Base-by-base conservation (phyloP, 2,329 filamentous ascomycete genomes). In the Fusarium poae region DNA sequence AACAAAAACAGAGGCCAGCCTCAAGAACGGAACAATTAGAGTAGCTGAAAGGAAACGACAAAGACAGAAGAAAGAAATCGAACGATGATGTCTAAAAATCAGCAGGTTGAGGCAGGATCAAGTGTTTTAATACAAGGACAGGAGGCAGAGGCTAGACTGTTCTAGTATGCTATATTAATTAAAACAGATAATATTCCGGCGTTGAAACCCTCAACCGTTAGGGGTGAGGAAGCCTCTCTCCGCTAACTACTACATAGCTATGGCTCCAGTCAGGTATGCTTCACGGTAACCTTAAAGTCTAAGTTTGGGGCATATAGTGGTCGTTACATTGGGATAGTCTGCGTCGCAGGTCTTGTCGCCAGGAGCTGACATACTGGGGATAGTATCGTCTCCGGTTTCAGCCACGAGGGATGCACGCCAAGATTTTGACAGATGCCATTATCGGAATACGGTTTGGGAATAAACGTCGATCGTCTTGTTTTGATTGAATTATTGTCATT, bases 41-140 rank as follows among this genome's bases (percentile, higher is more conserved):
- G 25, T n/a, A 27, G 48, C 23, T 51, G 58, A 35, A 18, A 10
- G 23, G 16, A 54, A 23, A 35, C 48, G 34, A 65, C 44, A 27
- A 29, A 32, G 32, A 49, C 43, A 30, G 21, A 40, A 50, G 42
- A 48, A 50, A 35, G 30, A 35, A 65, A 61, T 61, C 62, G 61
- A 65, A 65, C 43, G 61, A 65, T 65, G 50, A 65, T 65, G 21
- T 39, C 15, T 9, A 61, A 60, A 40, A 65, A 65, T 65, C 61
- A 61, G 55, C 23, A 65, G 62, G 43, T 65, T 61, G 29, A 12
- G 23, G 34, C 25, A 27, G 54, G 16, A 27, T 7, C 15, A 18
- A 39, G 43, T 60, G 62, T 39, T 65, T 65, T 65, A 65, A 65
- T 65, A 65, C 39, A 34, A 11, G 39, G 20, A 27, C 18, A 37